These are phyloP conservation scores for Ampelocalamus luodianensis DNA, from an alignment of 176 grass and related monocot species.

Conservation along the genomic window DNA sequence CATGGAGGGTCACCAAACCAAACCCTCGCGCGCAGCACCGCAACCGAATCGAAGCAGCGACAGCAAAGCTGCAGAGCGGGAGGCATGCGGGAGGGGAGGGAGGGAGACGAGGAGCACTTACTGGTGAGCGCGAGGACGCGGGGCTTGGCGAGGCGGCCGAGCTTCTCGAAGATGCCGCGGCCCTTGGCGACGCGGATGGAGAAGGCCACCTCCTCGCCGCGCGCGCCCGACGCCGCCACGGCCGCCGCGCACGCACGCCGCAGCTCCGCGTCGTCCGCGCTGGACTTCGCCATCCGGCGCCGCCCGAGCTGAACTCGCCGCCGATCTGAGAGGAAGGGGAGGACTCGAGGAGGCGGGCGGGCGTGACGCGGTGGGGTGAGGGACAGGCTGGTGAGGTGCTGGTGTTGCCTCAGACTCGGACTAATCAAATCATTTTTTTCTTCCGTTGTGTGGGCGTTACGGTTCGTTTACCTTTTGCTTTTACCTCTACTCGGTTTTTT, in stretches of 20 bases:
- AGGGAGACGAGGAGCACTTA: constrained; percentile 15
- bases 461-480: background rate
- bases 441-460: background rate
- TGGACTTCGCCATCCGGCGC: constrained; percentile 74
- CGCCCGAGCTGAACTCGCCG: constrained; percentile 14
- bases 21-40: background rate
- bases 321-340: constrained; percentile 37
- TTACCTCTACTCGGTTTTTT: background rate
- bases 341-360: background rate
- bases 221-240: constrained; percentile 67
- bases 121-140: constrained; percentile 85
- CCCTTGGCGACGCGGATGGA: constrained; percentile 98
- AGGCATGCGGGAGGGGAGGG: background rate
- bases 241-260: constrained; percentile 74
- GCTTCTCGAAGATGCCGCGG: constrained; percentile 95
- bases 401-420: constrained; percentile 3
- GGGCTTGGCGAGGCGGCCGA: constrained; percentile 89
- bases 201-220: constrained; percentile 74
- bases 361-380: background rate
- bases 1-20: background rate
- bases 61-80: background rate
- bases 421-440: constrained; percentile 7
- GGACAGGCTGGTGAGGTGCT: constrained; percentile 26
- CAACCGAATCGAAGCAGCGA: constrained; percentile 20
- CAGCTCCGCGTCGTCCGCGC: constrained; percentile 85